Conservation (phyloP, 805 yeast species). For the Tetrapisispora phaffii region DNA sequence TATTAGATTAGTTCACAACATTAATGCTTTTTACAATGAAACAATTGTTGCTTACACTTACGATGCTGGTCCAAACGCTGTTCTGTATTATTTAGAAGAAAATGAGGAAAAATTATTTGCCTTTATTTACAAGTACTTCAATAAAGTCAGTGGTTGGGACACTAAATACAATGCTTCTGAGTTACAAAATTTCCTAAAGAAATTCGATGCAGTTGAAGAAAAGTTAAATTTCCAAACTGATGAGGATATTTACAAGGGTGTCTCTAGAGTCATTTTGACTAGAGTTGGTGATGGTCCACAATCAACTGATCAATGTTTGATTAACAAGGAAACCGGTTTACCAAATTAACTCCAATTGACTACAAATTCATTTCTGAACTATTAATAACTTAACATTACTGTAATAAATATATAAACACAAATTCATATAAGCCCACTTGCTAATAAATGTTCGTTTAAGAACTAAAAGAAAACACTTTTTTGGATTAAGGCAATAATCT, state of each 20-base stretch:
- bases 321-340: slow-evolving; percentile 47
- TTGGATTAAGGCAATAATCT: too few relatives aligned
- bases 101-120: slow-evolving; percentile 70
- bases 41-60: slow-evolving; percentile 90
- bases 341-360: slow-evolving; percentile 34
- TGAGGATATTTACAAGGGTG: slow-evolving; percentile 52
- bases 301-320: slow-evolving; percentile 44
- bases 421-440: neutral
- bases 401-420: neutral
- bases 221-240: slow-evolving; percentile 36
- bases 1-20: slow-evolving; percentile 65
- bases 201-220: slow-evolving; percentile 14
- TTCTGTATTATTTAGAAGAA: slow-evolving; percentile 71
- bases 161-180: slow-evolving; percentile 29
- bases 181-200: slow-evolving; percentile 18
- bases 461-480: too few relatives aligned
- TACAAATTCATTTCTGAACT: neutral
- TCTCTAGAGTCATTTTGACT: slow-evolving; percentile 76
- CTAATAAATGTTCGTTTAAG: neutral
- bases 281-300: slow-evolving; percentile 83
- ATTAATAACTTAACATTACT: neutral
- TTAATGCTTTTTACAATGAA: slow-evolving; percentile 49
- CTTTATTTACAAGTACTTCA: slow-evolving; percentile 51
- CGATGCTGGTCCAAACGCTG: slow-evolving; percentile 99
- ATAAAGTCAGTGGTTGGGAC: slow-evolving; percentile 62